Percentiles rank a stretch among this genome's conserved stretches.
Evolutionary conservation across 805 yeast genomes (phyloP).

Genomic region (Blastobotrys muscicola): DNA sequence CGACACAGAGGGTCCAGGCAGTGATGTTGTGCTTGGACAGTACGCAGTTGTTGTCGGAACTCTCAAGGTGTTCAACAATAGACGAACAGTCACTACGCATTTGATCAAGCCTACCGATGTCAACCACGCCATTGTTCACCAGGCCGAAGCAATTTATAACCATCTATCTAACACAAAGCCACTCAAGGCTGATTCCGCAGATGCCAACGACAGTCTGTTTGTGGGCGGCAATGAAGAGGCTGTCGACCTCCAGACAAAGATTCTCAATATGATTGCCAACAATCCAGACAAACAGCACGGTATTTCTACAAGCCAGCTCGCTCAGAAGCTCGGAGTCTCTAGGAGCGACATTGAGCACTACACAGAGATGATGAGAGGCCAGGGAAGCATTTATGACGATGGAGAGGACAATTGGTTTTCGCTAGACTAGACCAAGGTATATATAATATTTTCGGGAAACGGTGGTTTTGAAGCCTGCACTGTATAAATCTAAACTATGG

Average conservation of each 20-base stretch:
- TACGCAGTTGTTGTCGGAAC: slow-evolving; percentile 45
- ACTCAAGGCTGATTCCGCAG: too few relatives aligned
- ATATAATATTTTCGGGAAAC: too few relatives aligned
- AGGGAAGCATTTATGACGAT: too few relatives aligned
- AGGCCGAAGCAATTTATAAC: slow-evolving; percentile 40
- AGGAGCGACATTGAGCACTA: too few relatives aligned
- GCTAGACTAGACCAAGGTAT: too few relatives aligned
- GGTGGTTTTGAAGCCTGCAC: too few relatives aligned
- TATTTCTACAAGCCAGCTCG: background rate
- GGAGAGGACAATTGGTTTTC: too few relatives aligned
- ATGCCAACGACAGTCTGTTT: slow-evolving; percentile 1
- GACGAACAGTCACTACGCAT: slow-evolving; percentile 42
- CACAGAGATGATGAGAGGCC: too few relatives aligned
- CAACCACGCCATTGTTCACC: slow-evolving; percentile 54
- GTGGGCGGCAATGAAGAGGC: slow-evolving; percentile 3
- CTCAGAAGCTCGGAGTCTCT: slow-evolving; percentile 1
- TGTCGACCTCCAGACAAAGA: too few relatives aligned
- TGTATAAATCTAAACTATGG: too few relatives aligned
- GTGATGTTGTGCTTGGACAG: slow-evolving; percentile 28
- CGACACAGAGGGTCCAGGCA: slow-evolving; percentile 21
- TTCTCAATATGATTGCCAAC: too few relatives aligned
- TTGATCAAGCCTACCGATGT: slow-evolving; percentile 31
- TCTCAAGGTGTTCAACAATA: slow-evolving; percentile 40
- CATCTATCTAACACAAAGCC: slow-evolving; percentile 6
- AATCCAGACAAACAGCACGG: too few relatives aligned